Conservation (phyloP, 139 green algal species). For the Auxenochlorella protothecoides region DNA sequence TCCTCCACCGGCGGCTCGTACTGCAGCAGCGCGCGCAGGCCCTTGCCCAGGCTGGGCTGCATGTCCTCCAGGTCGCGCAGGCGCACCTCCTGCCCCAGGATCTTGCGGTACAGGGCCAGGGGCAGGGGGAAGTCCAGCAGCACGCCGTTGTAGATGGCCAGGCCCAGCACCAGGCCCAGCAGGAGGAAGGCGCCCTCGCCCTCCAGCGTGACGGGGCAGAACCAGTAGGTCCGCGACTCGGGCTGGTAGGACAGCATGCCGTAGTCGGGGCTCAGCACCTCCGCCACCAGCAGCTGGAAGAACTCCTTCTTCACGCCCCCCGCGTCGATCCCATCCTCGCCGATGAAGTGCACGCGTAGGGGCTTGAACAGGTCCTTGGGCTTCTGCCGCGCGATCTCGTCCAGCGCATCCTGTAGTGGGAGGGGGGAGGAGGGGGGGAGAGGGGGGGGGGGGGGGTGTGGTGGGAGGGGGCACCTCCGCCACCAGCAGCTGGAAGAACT, state of each 20-base stretch:
- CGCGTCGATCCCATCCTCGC: conserved; percentile 88
- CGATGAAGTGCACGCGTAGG: conserved; percentile 90
- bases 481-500: conserved; percentile 92
- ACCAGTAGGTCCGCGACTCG: conserved; percentile 81
- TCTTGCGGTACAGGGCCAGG: conserved; percentile 81
- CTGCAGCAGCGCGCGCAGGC: conserved; percentile 58
- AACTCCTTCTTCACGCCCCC: conserved; percentile 91
- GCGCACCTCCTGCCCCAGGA: conserved; percentile 57
- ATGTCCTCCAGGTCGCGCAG: conserved; percentile 82
- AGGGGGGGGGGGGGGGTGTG: no score
- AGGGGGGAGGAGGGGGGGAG: not conserved
- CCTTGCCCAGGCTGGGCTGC: conserved; percentile 61
- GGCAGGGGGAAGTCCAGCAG: conserved; percentile 85
- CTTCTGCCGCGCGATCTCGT: conserved; percentile 73
- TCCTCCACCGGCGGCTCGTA: conserved; percentile 18
- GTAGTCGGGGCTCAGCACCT: conserved; percentile 80
- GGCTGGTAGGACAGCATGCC: conserved; percentile 71
- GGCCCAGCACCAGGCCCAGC: conserved; percentile 74
- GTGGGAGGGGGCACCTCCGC: conserved; percentile 74
- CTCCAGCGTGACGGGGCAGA: conserved; percentile 51
- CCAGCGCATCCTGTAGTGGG: conserved; percentile 55
- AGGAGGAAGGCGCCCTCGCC: conserved; percentile 69
- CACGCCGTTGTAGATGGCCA: conserved; percentile 91
- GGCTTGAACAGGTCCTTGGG: conserved; percentile 84
- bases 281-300: conserved; percentile 81